Conservation (phyloP, 208 protist genomes). For the Herpetomonas tarakana region DNA sequence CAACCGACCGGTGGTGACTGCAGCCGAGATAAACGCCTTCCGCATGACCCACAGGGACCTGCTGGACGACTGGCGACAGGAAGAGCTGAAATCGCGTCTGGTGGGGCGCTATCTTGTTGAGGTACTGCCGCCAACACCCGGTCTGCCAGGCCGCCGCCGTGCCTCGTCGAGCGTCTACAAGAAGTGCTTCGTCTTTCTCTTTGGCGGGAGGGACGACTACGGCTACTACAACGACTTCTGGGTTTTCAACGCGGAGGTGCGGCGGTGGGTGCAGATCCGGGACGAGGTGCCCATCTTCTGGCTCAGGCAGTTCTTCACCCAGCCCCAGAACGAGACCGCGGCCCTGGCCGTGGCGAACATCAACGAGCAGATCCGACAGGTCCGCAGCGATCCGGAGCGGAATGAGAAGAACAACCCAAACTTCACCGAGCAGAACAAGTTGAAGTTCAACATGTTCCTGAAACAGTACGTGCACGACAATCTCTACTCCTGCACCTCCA, state of each 20-base stretch:
- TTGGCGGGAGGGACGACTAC: slow-evolving; percentile 55
- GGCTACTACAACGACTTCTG: slow-evolving; percentile 74
- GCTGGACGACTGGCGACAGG: slow-evolving; percentile 14
- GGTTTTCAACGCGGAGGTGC: slow-evolving; percentile 54
- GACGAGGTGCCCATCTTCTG: slow-evolving; percentile 33
- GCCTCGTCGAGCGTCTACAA: slow-evolving; percentile 39
- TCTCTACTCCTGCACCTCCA: slow-evolving; percentile 21
- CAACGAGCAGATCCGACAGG: slow-evolving; percentile 16
- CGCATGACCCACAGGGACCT: slow-evolving; percentile 8
- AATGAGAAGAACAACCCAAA: slow-evolving; percentile 17
- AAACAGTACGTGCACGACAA: slow-evolving; percentile 11
- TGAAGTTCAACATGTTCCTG: slow-evolving; percentile 8
- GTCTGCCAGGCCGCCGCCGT: slow-evolving; percentile 46
- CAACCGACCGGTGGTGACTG: neutral
- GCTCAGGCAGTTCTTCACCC: slow-evolving; percentile 34
- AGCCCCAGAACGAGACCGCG: slow-evolving; percentile 24
- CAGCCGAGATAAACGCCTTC: slow-evolving; percentile 3
- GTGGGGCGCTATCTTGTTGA: slow-evolving; percentile 37
- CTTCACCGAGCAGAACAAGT: neutral
- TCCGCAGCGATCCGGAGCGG: slow-evolving; percentile 14
- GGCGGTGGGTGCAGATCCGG: slow-evolving; percentile 54
- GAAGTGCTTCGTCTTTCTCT: slow-evolving; percentile 58
- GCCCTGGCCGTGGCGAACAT: slow-evolving; percentile 13
- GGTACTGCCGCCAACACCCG: slow-evolving; percentile 3
- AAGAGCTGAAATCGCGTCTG: slow-evolving; percentile 6